Conservation (phyloP, 2,329 filamentous ascomycete genomes). For the Cytospora piceicola region DNA sequence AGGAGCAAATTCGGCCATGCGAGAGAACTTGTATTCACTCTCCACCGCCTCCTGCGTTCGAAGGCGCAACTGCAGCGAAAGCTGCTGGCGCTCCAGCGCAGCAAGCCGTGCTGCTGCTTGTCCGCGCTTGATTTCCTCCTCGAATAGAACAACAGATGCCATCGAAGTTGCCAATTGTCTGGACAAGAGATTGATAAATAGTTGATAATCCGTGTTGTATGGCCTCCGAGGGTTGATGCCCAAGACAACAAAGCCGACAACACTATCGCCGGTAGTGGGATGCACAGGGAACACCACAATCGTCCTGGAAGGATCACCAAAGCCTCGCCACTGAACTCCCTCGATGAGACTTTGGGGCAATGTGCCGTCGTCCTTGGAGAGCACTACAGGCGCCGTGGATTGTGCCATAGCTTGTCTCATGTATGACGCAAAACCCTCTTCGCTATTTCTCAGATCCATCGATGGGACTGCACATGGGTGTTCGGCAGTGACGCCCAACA, state of each 20-base stretch:
- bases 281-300: slow-evolving; percentile 80
- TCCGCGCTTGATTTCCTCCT: slow-evolving; percentile 78
- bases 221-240: slow-evolving; percentile 78
- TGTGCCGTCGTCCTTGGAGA: slow-evolving; percentile 69
- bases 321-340: slow-evolving; percentile 71
- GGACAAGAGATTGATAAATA: slow-evolving; percentile 76
- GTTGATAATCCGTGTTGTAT: slow-evolving; percentile 78
- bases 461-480: slow-evolving; percentile 64
- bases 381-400: slow-evolving; percentile 65
- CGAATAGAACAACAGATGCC: slow-evolving; percentile 80
- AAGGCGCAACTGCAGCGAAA: slow-evolving; percentile 74
- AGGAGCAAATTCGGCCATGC: slow-evolving; percentile 83
- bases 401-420: slow-evolving; percentile 75
- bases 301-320: slow-evolving; percentile 69
- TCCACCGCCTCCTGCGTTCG: slow-evolving; percentile 65
- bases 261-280: slow-evolving; percentile 71
- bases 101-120: slow-evolving; percentile 75
- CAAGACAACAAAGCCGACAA: slow-evolving; percentile 78
- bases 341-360: slow-evolving; percentile 67
- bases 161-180: slow-evolving; percentile 79
- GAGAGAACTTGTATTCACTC: slow-evolving; percentile 77
- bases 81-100: slow-evolving; percentile 74
- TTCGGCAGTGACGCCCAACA: slow-evolving; percentile 67
- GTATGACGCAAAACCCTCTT: slow-evolving; percentile 74
- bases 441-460: slow-evolving; percentile 71